Evolutionary conservation across 805 yeast genomes (phyloP).

Genomic region (Yamadazyma laniorum): DNA sequence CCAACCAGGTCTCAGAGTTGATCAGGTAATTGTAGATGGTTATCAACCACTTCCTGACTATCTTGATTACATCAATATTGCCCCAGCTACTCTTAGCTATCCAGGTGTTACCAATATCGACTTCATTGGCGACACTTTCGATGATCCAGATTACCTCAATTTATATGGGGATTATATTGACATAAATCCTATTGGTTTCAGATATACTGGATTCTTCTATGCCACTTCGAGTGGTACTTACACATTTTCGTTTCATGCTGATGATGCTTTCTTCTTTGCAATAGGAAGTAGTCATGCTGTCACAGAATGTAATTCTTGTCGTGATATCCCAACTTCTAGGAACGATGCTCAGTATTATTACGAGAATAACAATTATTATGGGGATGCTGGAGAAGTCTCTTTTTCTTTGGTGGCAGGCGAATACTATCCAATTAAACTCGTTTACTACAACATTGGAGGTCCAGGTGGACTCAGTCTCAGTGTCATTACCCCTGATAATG

Average conservation of each 20-base stretch:
- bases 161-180: conserved; percentile 7
- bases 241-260: conserved; percentile 2
- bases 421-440: conserved; percentile 9
- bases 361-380: no score
- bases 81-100: no score
- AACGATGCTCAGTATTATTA: no score
- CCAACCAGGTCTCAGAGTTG: no score
- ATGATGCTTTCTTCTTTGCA: neutral
- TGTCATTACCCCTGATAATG: neutral
- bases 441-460: conserved; percentile 1
- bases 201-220: conserved; percentile 5
- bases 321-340: neutral
- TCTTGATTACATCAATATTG: no score
- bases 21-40: no score
- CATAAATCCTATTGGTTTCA: conserved; percentile 2
- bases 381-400: no score
- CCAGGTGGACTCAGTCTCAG: neutral
- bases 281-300: conserved; percentile 6
- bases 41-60: no score
- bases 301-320: conserved; percentile 4
- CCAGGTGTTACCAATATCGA: neutral
- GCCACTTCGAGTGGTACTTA: conserved; percentile 7
- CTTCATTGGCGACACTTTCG: neutral
- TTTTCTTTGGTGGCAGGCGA: conserved; percentile 2
- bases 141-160: neutral